A percentile compares a stretch with the other conserved stretches of the same genome.
phyloP scores from a whole-genome alignment of 495 filamentous ascomycete species.

The Xanthoparmelia taractica region DNA sequence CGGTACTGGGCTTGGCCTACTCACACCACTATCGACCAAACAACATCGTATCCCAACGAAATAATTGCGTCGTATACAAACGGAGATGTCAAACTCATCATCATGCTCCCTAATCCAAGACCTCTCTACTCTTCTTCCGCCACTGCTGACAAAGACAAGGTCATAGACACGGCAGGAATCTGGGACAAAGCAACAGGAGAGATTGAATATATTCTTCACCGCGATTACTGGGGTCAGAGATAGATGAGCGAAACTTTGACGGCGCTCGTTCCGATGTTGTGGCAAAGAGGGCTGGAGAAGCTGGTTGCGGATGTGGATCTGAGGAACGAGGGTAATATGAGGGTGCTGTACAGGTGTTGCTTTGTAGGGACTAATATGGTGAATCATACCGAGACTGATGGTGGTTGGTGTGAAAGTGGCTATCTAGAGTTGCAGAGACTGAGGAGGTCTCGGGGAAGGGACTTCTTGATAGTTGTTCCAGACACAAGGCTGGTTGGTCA shows the following conservation, averaged over 20 bases:
- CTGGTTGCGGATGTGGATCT: conserved; percentile 22
- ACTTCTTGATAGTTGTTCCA: no score
- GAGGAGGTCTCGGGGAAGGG: background rate
- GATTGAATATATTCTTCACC: conserved; percentile 19
- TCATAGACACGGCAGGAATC: conserved; percentile 21
- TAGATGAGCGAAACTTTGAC: conserved; percentile 19
- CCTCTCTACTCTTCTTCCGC: background rate
- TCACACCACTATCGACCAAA: conserved; percentile 14
- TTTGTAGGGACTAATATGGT: conserved; percentile 16
- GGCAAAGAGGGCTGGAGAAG: conserved; percentile 19
- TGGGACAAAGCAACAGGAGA: conserved; percentile 11
- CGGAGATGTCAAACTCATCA: conserved; percentile 17
- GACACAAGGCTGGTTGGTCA: no score
- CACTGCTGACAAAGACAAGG: background rate
- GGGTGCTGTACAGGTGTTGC: conserved; percentile 15
- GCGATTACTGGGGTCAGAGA: conserved; percentile 16
- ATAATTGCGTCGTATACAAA: conserved; percentile 73
- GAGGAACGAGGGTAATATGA: conserved; percentile 15
- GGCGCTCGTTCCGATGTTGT: conserved; percentile 11
- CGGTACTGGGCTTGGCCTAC: conserved; percentile 19
- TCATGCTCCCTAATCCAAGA: conserved; percentile 12
- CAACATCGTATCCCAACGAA: conserved; percentile 64
- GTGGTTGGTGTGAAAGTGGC: conserved; percentile 24
- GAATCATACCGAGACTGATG: conserved; percentile 20
- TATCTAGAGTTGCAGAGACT: conserved; percentile 16